Percentiles rank a stretch among this genome's conserved stretches.
phyloP scores from a whole-genome alignment of 1,139 yeast genomes.

The Pichia sp. region DNA sequence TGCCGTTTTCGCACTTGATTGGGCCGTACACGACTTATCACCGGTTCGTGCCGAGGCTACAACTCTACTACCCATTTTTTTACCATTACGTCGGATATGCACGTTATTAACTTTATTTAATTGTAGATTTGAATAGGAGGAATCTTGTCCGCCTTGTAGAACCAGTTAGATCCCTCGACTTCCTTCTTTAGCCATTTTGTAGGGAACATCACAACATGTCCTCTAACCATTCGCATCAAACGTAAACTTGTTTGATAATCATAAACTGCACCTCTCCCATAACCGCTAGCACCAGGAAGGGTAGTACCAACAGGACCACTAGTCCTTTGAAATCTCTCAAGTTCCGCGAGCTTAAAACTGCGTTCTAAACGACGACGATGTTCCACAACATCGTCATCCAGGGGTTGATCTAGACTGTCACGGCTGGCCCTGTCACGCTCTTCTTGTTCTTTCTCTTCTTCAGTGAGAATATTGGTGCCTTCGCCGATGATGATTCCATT shows the following conservation, averaged over 20 bases:
- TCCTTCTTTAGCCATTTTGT: constrained; percentile 86
- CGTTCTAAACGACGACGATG: constrained; percentile 21
- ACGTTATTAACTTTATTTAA: constrained; percentile 31
- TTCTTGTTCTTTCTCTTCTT: background rate
- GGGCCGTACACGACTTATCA: background rate
- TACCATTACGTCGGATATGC: no score
- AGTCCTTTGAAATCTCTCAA: constrained; percentile 26
- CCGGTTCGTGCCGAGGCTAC: background rate
- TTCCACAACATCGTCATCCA: constrained; percentile 16
- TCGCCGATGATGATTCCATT: constrained; percentile 12
- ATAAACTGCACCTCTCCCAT: constrained; percentile 39
- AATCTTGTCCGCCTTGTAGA: constrained; percentile 84
- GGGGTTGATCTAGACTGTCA: constrained; percentile 5
- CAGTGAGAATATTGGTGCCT: background rate
- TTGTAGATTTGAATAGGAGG: constrained; percentile 96
- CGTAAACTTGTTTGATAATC: constrained; percentile 76
- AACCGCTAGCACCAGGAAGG: constrained; percentile 12
- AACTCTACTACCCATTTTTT: background rate
- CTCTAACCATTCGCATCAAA: constrained; percentile 71
- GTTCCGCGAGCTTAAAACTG: constrained; percentile 27
- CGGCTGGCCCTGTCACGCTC: background rate
- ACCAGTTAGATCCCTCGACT: constrained; percentile 90
- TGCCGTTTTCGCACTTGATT: background rate
- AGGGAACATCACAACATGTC: constrained; percentile 87
- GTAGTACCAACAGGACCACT: constrained; percentile 9